A percentile compares a stretch with the other conserved stretches of the same genome.
Evolutionary conservation across 192 early-diverging fungal genomes (phyloP).

Genomic region (Chytriomyces confervae): DNA sequence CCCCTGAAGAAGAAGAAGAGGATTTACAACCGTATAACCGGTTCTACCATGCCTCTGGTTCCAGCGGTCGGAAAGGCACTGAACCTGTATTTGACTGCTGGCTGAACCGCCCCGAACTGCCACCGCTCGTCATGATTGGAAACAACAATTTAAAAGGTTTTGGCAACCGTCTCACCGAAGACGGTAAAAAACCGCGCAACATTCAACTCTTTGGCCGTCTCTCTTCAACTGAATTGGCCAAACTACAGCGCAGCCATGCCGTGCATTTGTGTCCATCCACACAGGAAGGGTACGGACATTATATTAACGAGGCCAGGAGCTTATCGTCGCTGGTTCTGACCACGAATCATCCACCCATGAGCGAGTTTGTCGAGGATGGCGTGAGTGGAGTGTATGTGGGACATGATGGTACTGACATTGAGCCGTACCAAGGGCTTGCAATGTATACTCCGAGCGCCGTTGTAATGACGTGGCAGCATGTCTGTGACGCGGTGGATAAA

Average conservation of each 20-base stretch:
- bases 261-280: conserved; percentile 27
- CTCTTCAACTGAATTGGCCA: not conserved
- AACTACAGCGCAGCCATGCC: not conserved
- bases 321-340: conserved; percentile 11
- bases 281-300: conserved; percentile 33
- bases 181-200: not conserved
- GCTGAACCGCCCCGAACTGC: not conserved
- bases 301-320: conserved; percentile 27
- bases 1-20: not conserved
- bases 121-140: not conserved
- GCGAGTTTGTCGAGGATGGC: conserved; percentile 25
- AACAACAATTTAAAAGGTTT: not conserved
- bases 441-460: too few relatives aligned
- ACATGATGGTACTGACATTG: too few relatives aligned
- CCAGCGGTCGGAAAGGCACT: not conserved
- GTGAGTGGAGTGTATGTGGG: not conserved
- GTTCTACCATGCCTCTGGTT: not conserved
- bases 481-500: conserved; percentile 16
- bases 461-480: too few relatives aligned
- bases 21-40: not conserved
- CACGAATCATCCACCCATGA: conserved; percentile 28
- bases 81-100: not conserved
- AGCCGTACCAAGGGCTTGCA: too few relatives aligned
- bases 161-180: not conserved
- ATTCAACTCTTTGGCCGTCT: not conserved